phyloP scores from a whole-genome alignment of 306 rosid species.

The Cucumis melo region DNA sequence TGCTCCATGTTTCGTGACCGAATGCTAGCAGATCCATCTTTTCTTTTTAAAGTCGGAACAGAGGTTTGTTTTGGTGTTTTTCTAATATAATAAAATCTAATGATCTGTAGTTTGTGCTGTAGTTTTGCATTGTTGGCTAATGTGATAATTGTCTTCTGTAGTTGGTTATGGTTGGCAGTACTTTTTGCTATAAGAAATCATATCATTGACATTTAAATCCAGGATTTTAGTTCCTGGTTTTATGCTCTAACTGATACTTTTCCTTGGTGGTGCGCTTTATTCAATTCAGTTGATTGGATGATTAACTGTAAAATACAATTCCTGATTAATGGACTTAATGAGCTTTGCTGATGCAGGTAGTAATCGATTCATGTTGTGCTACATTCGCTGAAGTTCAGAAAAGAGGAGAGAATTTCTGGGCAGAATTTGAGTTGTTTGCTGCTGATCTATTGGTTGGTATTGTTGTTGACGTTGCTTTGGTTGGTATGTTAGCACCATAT shows the following conservation, averaged over 20 bases:
- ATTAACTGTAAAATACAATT: background rate
- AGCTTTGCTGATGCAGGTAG: conserved; percentile 39
- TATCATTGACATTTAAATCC: background rate
- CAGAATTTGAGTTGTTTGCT: conserved; percentile 79
- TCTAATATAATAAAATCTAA: background rate
- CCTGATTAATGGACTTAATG: background rate
- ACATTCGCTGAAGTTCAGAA: conserved; percentile 89
- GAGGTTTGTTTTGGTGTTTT: conserved; percentile 43
- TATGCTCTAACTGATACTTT: background rate
- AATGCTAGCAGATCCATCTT: conserved; percentile 90
- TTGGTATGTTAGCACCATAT: conserved; percentile 76
- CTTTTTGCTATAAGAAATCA: background rate
- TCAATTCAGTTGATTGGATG: background rate
- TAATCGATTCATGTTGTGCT: conserved; percentile 89
- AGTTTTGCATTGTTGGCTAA: background rate
- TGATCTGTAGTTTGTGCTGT: background rate
- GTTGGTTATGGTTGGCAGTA: background rate
- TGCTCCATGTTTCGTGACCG: conserved; percentile 72
- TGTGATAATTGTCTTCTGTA: background rate
- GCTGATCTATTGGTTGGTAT: conserved; percentile 88
- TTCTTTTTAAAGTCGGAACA: conserved; percentile 80
- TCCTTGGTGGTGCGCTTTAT: background rate
- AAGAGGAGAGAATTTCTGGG: conserved; percentile 87
- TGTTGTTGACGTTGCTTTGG: conserved; percentile 85
- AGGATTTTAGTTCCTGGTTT: background rate